Percentiles rank a stretch among this genome's conserved stretches.
Evolutionary conservation across 441 rosid genomes (phyloP).

Genomic region (Pelargonium cotyledonis): DNA sequence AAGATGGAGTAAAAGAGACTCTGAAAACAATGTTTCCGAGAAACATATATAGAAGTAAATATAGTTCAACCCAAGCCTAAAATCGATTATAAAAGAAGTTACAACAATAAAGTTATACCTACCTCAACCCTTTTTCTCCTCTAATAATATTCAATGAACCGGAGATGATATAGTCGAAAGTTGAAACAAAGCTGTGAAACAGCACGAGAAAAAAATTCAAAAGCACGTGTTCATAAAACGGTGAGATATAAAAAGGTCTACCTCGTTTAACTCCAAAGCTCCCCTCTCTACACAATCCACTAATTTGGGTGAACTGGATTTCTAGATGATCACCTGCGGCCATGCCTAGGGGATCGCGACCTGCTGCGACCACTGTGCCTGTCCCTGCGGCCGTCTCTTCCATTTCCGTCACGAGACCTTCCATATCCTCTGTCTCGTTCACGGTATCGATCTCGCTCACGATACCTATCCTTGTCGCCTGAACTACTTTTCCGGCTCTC

Average conservation of each 20-base stretch:
- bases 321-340: constrained; percentile 63
- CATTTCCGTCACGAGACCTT: constrained; percentile 35
- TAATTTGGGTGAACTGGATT: constrained; percentile 64
- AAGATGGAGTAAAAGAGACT: neutral
- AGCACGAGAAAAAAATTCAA: constrained; percentile 32
- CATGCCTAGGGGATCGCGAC: constrained; percentile 84
- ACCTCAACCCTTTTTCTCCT: constrained; percentile 75
- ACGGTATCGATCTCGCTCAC: constrained; percentile 53
- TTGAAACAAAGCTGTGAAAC: constrained; percentile 78
- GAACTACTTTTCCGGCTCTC: constrained; percentile 63
- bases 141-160: constrained; percentile 49
- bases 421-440: constrained; percentile 59
- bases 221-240: constrained; percentile 45
- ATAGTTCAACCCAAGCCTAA: constrained; percentile 21
- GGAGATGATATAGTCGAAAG: constrained; percentile 41
- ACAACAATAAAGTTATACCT: constrained; percentile 53
- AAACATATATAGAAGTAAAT: neutral
- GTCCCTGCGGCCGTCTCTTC: constrained; percentile 54
- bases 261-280: constrained; percentile 60
- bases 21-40: constrained; percentile 8
- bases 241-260: constrained; percentile 50
- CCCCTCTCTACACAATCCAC: constrained; percentile 44
- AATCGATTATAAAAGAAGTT: constrained; percentile 22
- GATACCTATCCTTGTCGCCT: constrained; percentile 53
- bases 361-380: constrained; percentile 56